Evolutionary conservation across 2,329 filamentous ascomycete genomes (phyloP).

Genomic region (Sarocladium kiliense): DNA sequence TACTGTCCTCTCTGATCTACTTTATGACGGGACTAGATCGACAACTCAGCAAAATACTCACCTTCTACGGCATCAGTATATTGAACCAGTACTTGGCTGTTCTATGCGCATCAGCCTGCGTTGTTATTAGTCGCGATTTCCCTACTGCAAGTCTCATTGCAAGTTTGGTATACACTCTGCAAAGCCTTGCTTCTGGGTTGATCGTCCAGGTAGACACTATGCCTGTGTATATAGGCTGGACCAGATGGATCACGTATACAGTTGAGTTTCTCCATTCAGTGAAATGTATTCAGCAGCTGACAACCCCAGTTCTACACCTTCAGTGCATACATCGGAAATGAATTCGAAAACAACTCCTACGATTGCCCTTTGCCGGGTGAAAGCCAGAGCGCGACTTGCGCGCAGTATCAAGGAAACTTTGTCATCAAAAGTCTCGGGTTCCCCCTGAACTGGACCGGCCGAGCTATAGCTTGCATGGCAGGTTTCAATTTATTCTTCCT

Average conservation of each 20-base stretch:
- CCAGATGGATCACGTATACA: slow-evolving; percentile 61
- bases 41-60: slow-evolving; percentile 59
- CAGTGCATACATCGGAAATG: slow-evolving; percentile 64
- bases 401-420: slow-evolving; percentile 43
- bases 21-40: slow-evolving; percentile 71
- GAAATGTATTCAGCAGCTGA: slow-evolving; percentile 3
- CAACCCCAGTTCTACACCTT: slow-evolving; percentile 58
- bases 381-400: background rate
- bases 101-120: slow-evolving; percentile 62
- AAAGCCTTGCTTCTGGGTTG: slow-evolving; percentile 69
- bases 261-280: slow-evolving; percentile 26
- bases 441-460: slow-evolving; percentile 59
- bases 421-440: slow-evolving; percentile 66
- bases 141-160: slow-evolving; percentile 65
- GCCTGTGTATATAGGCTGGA: slow-evolving; percentile 69
- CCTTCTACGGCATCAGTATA: slow-evolving; percentile 62
- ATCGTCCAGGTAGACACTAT: slow-evolving; percentile 71
- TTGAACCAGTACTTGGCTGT: slow-evolving; percentile 70
- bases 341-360: slow-evolving; percentile 68
- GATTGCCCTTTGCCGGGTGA: slow-evolving; percentile 57
- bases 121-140: slow-evolving; percentile 61
- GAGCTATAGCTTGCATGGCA: slow-evolving; percentile 58
- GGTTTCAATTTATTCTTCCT: slow-evolving; percentile 61
- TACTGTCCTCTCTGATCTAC: slow-evolving; percentile 68
- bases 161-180: slow-evolving; percentile 67